Base-by-base conservation (phyloP, 225 moss, liverwort and hornwort genomes). In the Asterella californica region DNA sequence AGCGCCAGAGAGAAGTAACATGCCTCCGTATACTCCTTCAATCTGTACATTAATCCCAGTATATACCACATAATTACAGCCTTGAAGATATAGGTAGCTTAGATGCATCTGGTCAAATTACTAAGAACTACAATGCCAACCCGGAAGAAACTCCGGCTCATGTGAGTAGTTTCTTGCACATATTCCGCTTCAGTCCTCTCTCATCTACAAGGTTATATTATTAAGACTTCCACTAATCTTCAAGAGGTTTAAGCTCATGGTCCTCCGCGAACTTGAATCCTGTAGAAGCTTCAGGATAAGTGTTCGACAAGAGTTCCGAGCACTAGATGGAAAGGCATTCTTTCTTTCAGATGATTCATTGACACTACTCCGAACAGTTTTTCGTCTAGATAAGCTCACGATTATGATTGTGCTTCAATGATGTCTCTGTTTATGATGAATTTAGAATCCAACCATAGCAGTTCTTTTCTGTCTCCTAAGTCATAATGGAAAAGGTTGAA, bases 1-100 rank as follows among this genome's bases (percentile, higher is more conserved):
- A 76, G 91, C 93, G 75, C 97, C 97, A 60, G 97, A 99, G 65
- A 99, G 83, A 74, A 99, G 91, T 60, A 99, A 85, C 78, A 87
- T 99, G 22, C 91, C 92, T 83, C 91, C 90, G 80, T 90, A 86
- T 47, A 95, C 89, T 73, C 94, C 93, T 93, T 99, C 97, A 83
- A 95, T 84, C 94, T 99, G 84, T 49, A 36, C 25, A 59, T 32
- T 29, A 38, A 12, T 8, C 37, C 9, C 14, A 24, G 2, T 0
- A 4, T 15, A 65, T 34, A 30, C 9, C 70, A 70, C 36, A 70
- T 70, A 42, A 14, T 34, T 2, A 19, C 14, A 74, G 47, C 27
- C 6, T 47, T 71, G 12, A 25, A 36, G n/a, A n/a, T 25, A 11
- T 71, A 46, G 5, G n/a, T 47, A 71, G 3, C 34, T n/a, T 25